Evolutionary conservation across 2,329 filamentous ascomycete genomes (phyloP), one percentile per base, ranked within the genome.

Genomic region (Alternaria tenuissima): DNA sequence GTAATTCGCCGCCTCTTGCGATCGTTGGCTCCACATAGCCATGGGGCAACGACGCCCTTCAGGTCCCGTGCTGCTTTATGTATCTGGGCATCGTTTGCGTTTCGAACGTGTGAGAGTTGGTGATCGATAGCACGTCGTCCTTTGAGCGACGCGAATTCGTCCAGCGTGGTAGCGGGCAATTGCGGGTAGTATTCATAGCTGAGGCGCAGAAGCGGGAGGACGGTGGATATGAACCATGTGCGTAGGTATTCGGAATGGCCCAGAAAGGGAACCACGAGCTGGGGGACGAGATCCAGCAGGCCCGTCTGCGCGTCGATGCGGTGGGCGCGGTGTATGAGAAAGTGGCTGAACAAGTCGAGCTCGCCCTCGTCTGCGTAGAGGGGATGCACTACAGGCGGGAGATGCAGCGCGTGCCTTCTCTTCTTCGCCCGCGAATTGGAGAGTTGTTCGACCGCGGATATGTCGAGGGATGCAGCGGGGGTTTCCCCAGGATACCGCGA

Each of bases 301-400:
- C 91, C 91, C 1, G 90, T 89, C 74, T 91, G 86, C 53, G 87
- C 80, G 71, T 94, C 91, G 63, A 94, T 88, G 38, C 85, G 85
- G 69, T 90, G 85, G 6, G 90, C 85, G 59, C 91, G 86, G 64
- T 88, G 86, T 49, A 92, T 83, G 6, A 94, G 77, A 72, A 94
- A 94, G 2, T 83, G 79, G 7, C 84, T 84, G 7, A 92, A 73
- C 1, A 82, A 72, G 62, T 92, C 89, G 11, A 84, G 74, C 2
- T 83, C 79, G 14, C 81, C 79, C 56, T 85, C 81, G 12, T 72
- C 69, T 11, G 83, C 81, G 12, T 82, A 82, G 43, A 84, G 79
- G 5, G 83, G 76, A 68, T 83, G 83, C 41, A 77, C 72, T 20
- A 93, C 80, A n/a, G 85, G 84, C 20, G 88, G 78, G 16, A 93